phyloP scores from a whole-genome alignment of 2,329 filamentous ascomycete species.

The Neospermospora avenae region DNA sequence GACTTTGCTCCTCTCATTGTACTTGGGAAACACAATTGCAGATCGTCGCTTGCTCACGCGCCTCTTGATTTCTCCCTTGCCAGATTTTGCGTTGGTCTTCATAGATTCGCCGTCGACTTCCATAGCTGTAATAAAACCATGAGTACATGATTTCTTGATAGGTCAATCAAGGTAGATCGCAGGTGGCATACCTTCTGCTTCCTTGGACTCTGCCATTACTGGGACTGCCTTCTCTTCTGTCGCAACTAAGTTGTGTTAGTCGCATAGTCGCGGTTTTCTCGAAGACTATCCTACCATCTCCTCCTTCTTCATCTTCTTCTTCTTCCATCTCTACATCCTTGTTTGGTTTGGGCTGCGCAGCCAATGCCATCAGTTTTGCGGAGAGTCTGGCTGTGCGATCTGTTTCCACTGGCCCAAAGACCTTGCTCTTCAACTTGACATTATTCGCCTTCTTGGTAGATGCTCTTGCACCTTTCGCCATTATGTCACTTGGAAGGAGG shows the following conservation, averaged over 20 bases:
- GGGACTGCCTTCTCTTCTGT: constrained; percentile 16
- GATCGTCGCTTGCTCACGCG: constrained; percentile 45
- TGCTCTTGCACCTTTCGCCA: constrained; percentile 85
- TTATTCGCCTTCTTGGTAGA: constrained; percentile 82
- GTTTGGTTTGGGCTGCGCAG: constrained; percentile 66
- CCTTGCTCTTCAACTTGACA: constrained; percentile 70
- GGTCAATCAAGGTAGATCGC: not conserved
- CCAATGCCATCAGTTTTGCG: constrained; percentile 79
- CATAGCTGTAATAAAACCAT: constrained; percentile 44
- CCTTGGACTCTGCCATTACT: constrained; percentile 18
- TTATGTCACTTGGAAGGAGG: constrained; percentile 41
- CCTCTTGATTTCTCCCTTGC: constrained; percentile 55
- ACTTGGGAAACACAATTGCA: constrained; percentile 59
- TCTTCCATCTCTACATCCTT: constrained; percentile 48
- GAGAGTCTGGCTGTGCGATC: constrained; percentile 80
- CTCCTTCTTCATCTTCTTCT: constrained; percentile 37
- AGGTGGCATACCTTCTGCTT: constrained; percentile 26
- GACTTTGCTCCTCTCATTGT: constrained; percentile 48
- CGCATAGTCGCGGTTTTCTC: not conserved
- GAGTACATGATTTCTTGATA: too few species aligned
- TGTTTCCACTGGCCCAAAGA: constrained; percentile 80
- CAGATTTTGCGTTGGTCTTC: constrained; percentile 39
- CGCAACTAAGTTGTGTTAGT: constrained; percentile 16
- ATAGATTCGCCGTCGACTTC: constrained; percentile 48
- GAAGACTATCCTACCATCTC: constrained; percentile 27